Evolutionary conservation across 495 filamentous ascomycete genomes (phyloP).

Genomic region (Penicillium daleae): DNA sequence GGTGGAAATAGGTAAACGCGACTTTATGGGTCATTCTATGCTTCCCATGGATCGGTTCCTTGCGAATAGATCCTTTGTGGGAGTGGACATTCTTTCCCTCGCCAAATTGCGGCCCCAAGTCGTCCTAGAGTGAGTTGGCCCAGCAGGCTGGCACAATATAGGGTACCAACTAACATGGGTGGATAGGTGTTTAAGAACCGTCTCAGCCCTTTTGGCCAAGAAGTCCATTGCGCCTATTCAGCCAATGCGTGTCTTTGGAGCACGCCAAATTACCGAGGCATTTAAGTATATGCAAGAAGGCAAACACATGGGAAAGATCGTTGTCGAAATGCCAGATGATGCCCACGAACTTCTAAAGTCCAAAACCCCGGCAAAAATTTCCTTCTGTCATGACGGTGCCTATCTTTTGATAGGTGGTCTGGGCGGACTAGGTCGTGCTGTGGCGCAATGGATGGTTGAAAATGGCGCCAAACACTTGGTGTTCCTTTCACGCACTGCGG

Average conservation of each 20-base stretch:
- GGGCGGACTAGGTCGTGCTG: slow-evolving; percentile 61
- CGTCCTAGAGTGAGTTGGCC: not conserved
- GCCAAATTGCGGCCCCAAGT: slow-evolving; percentile 5
- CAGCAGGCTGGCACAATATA: not conserved
- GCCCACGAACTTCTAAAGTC: not conserved
- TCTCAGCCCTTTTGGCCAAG: slow-evolving; percentile 1
- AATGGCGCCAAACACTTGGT: slow-evolving; percentile 59
- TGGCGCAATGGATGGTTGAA: slow-evolving; percentile 61
- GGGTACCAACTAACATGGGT: not conserved
- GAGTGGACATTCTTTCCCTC: slow-evolving; percentile 10
- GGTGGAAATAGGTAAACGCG: slow-evolving; percentile 3
- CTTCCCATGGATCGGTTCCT: slow-evolving; percentile 7
- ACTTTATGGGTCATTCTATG: slow-evolving; percentile 4
- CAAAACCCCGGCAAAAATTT: not conserved
- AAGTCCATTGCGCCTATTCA: slow-evolving; percentile 7
- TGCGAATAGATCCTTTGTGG: slow-evolving; percentile 2
- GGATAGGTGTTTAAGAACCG: slow-evolving; percentile 4
- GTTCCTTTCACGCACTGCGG: slow-evolving; percentile 41
- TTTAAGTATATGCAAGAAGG: slow-evolving; percentile 11
- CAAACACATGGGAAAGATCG: slow-evolving; percentile 11
- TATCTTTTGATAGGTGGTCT: slow-evolving; percentile 53
- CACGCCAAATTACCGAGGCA: slow-evolving; percentile 1
- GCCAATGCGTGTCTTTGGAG: not conserved
- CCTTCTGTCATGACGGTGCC: not conserved
- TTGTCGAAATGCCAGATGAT: not conserved